Conservation (phyloP, 495 filamentous ascomycete species). For the Annulohypoxylon stygium region DNA sequence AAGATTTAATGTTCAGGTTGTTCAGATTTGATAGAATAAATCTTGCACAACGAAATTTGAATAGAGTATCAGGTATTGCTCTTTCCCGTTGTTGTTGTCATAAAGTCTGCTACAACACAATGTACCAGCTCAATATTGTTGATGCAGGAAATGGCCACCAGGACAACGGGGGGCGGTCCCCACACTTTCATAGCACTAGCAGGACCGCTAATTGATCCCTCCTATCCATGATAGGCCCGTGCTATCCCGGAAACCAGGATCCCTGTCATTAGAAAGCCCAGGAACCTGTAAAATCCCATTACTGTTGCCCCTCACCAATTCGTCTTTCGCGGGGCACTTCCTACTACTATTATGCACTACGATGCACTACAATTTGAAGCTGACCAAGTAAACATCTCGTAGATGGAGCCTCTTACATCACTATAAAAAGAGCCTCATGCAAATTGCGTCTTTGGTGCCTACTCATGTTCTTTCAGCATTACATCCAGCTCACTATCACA, state of each 20-base stretch:
- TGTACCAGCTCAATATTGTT: constrained; percentile 29
- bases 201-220: constrained; percentile 27
- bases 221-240: constrained; percentile 35
- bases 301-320: constrained; percentile 22
- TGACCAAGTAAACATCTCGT: constrained; percentile 21
- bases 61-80: not conserved
- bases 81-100: constrained; percentile 39
- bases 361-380: not conserved
- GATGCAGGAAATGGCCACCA: constrained; percentile 47
- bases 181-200: constrained; percentile 29
- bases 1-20: not conserved
- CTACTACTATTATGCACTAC: not conserved
- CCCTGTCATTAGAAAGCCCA: constrained; percentile 17
- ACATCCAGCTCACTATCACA: not conserved
- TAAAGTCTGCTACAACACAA: constrained; percentile 23
- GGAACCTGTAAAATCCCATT: constrained; percentile 15
- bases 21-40: not conserved
- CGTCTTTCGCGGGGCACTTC: not conserved
- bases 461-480: not conserved
- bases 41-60: not conserved
- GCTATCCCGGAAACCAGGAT: constrained; percentile 14
- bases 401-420: constrained; percentile 3
- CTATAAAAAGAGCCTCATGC: not conserved
- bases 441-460: not conserved
- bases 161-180: constrained; percentile 37